A percentile compares a stretch with the other conserved stretches of the same genome.
Evolutionary conservation across 768 basidiomycete genomes (phyloP).

Genomic region (Boletus rubescentipes): DNA sequence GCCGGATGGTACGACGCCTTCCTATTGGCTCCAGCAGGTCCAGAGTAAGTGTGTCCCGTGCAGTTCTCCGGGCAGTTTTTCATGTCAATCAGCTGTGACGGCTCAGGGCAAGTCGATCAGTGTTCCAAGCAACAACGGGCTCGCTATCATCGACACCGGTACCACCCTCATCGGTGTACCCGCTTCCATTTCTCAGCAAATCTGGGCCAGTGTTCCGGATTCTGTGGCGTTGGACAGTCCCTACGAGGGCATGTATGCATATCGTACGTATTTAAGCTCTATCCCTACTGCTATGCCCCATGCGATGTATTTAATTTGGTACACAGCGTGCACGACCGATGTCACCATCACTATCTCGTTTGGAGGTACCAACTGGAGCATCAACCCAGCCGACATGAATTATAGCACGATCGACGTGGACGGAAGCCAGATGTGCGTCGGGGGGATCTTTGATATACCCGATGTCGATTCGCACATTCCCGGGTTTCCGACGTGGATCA

Average conservation of each 20-base stretch:
- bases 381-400: constrained; percentile 75
- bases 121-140: constrained; percentile 38
- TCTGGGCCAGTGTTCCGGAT: constrained; percentile 67
- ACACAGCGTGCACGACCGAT: constrained; percentile 59
- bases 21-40: constrained; percentile 56
- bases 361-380: constrained; percentile 74
- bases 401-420: constrained; percentile 49
- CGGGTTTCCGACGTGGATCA: constrained; percentile 46
- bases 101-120: constrained; percentile 51
- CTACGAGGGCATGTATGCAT: constrained; percentile 64
- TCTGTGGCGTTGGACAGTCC: constrained; percentile 39
- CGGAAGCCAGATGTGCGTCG: constrained; percentile 47
- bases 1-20: constrained; percentile 36
- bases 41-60: constrained; percentile 42
- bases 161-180: too few relatives aligned
- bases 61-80: not conserved
- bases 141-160: constrained; percentile 15
- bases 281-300: not conserved
- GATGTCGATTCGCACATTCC: too few relatives aligned
- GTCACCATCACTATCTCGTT: constrained; percentile 65
- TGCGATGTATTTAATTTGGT: not conserved
- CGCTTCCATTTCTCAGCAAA: constrained; percentile 45
- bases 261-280: constrained; percentile 50
- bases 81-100: constrained; percentile 44
- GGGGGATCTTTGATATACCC: constrained; percentile 62